Evolutionary conservation across 352 stramenopile species (phyloP), one percentile per base, ranked within the genome.

Genomic region (Plasmopara halstedii): DNA sequence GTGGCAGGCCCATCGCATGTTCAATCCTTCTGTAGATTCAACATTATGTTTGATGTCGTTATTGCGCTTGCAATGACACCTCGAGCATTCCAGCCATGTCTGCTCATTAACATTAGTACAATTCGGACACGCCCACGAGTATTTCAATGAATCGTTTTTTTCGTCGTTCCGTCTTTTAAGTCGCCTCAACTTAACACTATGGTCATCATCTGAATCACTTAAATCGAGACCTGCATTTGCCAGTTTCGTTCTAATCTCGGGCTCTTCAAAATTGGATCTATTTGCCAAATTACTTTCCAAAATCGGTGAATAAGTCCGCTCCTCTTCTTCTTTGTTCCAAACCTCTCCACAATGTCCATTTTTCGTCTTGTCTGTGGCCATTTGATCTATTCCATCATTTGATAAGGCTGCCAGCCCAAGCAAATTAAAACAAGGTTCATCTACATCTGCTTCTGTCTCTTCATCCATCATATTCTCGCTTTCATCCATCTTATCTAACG

Each of bases 201-300:
- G 36, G 11, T 82, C 64, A 0, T 73, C 50, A 6, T 82, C 69
- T 6, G 73, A 77, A 27, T 82, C 69, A 37, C 69, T 85, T 11
- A 82, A 44, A 42, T 62, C 50, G 14, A 85, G 29, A 22, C 73
- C 73, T 32, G 67, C 73, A 40, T 60, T 61, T 21, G 58, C 62
- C 36, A 85, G 36, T 35, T 80, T 74, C 3, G 69, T 44, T 7
- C 73, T 62, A 20, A 73, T 60, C 4, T 17, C 31, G 1, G 15
- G 18, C 3, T 75, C 55, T 29, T 65, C 43, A 36, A 56, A 46
- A 6, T 29, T 23, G 18, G 62, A 31, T 40, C 53, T 59, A 19
- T 54, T 71, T 9, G 62, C 62, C 14, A 50, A 47, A 2, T 66
- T 56, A 33, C 66, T 63, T 11, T 40, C 52, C 14, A 50, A 18